Base-by-base conservation (phyloP, 441 rosid genomes). In the Mallotus repandus region DNA sequence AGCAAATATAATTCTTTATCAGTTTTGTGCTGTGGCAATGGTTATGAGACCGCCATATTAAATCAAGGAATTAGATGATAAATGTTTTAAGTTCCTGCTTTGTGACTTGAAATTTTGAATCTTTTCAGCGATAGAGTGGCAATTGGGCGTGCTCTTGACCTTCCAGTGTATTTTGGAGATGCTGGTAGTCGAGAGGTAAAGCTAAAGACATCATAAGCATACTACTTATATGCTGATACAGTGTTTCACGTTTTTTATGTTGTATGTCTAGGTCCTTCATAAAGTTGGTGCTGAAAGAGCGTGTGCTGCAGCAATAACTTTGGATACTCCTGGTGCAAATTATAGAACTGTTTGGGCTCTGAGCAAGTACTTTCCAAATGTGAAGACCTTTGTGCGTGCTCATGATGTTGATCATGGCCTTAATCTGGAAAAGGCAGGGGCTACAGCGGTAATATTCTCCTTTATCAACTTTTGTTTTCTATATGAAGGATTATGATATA, bases 301-400 rank as follows among this genome's bases (percentile, higher is more conserved):
- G 4, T 90, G 98, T 76, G 97, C 99, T 69, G 98, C 99, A 9
- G 99, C 97, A 76, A 87, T 96, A 77, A 91, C 99, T 69, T 79
- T 96, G 82, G 98, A 96, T 79, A 78, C 93, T 76, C 98, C 99
- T 53, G 97, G 99, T 83, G 98, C 98, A 77, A 96, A 96, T 77
- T 96, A 91, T 84, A 88, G 99, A 88, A 89, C 97, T 80, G 99
- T 96, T 53, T 96, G 99, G 98, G 98, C 99, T 73, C 81, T 96
- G 78, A 96, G 85, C 97, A 96, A 96, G 90, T 84, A 91, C 76
- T 96, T 89, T 78, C 99, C 99, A 45, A 93, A 96, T 16, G 97
- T 91, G 77, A 96, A 93, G 79, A 96, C 98, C 55, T 93, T 90
- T 79, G 98, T 96, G 53, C 98, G 98, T 69, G 99, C 99, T 73